phyloP scores from a whole-genome alignment of 768 basidiomycete genomes.

The Crepidotus variabilis region DNA sequence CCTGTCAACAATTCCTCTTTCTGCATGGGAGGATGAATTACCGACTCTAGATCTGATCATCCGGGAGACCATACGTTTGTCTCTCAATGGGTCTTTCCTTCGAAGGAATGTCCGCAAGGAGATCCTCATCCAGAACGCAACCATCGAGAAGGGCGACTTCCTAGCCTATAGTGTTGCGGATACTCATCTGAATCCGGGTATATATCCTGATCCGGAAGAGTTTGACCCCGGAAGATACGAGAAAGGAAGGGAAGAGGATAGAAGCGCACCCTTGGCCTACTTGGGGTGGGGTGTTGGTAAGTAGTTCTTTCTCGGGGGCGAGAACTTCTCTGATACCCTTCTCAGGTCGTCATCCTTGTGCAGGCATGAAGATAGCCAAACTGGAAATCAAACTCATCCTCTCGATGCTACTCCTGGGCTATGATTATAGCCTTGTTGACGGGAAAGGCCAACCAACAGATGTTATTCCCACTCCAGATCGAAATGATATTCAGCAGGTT shows the following conservation, averaged over 20 bases:
- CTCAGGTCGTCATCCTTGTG: slow-evolving; percentile 34
- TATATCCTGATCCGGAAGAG: slow-evolving; percentile 29
- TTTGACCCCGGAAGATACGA: slow-evolving; percentile 35
- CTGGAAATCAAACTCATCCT: slow-evolving; percentile 34
- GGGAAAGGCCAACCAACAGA: slow-evolving; percentile 21
- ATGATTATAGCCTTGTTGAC: slow-evolving; percentile 33
- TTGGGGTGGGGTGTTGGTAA: slow-evolving; percentile 39
- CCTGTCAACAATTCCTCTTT: slow-evolving; percentile 29
- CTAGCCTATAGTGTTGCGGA: slow-evolving; percentile 30
- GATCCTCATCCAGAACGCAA: slow-evolving; percentile 20
- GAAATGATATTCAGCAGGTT: slow-evolving; percentile 30
- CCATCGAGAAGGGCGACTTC: slow-evolving; percentile 30
- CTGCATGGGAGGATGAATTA: slow-evolving; percentile 39
- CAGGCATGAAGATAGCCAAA: slow-evolving; percentile 36
- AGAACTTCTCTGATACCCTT: background rate
- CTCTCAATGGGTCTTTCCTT: slow-evolving; percentile 22
- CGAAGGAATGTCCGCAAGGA: slow-evolving; percentile 33
- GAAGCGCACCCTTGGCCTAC: slow-evolving; percentile 26
- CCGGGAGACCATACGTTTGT: slow-evolving; percentile 36
- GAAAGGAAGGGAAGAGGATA: slow-evolving; percentile 31
- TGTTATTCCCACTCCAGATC: slow-evolving; percentile 23
- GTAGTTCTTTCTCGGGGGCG: slow-evolving; percentile 1
- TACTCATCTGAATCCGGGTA: slow-evolving; percentile 29
- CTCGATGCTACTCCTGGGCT: slow-evolving; percentile 28
- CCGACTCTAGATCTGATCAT: slow-evolving; percentile 34